Base-by-base conservation (phyloP, 2,329 filamentous ascomycete genomes). In the Penicillium decumbens region DNA sequence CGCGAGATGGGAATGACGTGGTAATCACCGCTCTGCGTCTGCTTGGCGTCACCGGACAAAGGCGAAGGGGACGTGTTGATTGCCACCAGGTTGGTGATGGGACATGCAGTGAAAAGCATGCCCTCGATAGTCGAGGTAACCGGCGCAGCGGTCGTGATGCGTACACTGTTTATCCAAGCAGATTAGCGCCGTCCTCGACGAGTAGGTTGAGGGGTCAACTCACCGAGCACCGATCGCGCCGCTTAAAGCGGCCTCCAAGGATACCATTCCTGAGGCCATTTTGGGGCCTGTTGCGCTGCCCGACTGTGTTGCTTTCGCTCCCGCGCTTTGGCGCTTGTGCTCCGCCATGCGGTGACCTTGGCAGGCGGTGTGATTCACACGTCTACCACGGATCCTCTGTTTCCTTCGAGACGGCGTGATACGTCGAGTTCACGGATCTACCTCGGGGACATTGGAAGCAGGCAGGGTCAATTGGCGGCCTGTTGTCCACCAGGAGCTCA, bases 181-280 rank as follows among this genome's bases (percentile, higher is more conserved):
- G 6, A 29, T 54, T 24, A 52, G 48, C 38, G 12, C 15, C 48
- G 8, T 4, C 12, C 12, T 25, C 7, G 23, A 33, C 20, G 33
- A 46, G 32, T 27, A 25, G 15, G 27, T 41, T 29, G 23, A 37
- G 29, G 25, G 43, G 43, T 20, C 27, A 33, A 43, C 78, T 67
- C 74, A 84, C 81, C 79, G 78, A 56, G 79, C 78, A 56, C 82
- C 82, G 64, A 85, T 78, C 43, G 79, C 79, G 67, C 79, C 80
- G 66, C 75, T 78, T 62, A 85, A 68, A 44, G 75, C 75, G 49
- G 75, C 76, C 48, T 82, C 77, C 40, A 74, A 65, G 61, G 77
- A 71, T 57, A 76, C 73, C 62, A 74, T 73, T 50, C 72, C 71
- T 53, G 73, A 69, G 53, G 72, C 63, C 59, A 69, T 71, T 54